A percentile compares a stretch with the other conserved stretches of the same genome.
Evolutionary conservation across 768 basidiomycete species (phyloP).

Genomic region (Pulveroboletus sp.): DNA sequence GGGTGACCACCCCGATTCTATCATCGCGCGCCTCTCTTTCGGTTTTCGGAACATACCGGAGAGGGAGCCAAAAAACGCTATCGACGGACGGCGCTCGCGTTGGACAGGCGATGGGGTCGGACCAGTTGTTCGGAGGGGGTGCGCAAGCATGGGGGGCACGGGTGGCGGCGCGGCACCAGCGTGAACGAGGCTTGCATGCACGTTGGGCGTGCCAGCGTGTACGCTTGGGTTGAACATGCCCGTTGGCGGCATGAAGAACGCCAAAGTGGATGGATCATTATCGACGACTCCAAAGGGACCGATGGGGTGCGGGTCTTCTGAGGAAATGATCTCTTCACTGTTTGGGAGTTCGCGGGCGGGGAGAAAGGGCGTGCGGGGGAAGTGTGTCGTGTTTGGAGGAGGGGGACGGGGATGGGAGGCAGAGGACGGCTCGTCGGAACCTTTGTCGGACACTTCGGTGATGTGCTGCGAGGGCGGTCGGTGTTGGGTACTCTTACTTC

Average conservation of each 20-base stretch:
- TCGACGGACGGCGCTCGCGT: slow-evolving; percentile 22
- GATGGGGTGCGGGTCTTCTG: slow-evolving; percentile 12
- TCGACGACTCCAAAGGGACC: slow-evolving; percentile 24
- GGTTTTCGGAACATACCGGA: slow-evolving; percentile 27
- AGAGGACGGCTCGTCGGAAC: slow-evolving; percentile 1
- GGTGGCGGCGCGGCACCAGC: too few relatives aligned
- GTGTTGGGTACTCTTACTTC: slow-evolving; percentile 6
- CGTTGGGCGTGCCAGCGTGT: not conserved
- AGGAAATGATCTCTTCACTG: slow-evolving; percentile 12
- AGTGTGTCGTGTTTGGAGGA: too few relatives aligned
- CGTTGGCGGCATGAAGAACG: not conserved
- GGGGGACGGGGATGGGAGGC: not conserved
- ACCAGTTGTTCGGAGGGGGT: too few relatives aligned
- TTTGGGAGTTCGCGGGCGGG: not conserved
- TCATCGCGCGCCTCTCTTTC: slow-evolving; percentile 4
- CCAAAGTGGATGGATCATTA: slow-evolving; percentile 11
- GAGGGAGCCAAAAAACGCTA: slow-evolving; percentile 24
- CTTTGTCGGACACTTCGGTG: slow-evolving; percentile 22
- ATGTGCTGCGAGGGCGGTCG: slow-evolving; percentile 27
- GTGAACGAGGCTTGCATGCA: too few relatives aligned
- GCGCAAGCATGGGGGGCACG: too few relatives aligned
- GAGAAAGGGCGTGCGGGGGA: slow-evolving; percentile 1
- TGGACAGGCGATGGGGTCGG: not conserved
- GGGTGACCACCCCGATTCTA: slow-evolving; percentile 17
- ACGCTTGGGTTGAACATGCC: not conserved